phyloP scores from a whole-genome alignment of 441 rosid species.

The Cnidoscolus chayamansa region DNA sequence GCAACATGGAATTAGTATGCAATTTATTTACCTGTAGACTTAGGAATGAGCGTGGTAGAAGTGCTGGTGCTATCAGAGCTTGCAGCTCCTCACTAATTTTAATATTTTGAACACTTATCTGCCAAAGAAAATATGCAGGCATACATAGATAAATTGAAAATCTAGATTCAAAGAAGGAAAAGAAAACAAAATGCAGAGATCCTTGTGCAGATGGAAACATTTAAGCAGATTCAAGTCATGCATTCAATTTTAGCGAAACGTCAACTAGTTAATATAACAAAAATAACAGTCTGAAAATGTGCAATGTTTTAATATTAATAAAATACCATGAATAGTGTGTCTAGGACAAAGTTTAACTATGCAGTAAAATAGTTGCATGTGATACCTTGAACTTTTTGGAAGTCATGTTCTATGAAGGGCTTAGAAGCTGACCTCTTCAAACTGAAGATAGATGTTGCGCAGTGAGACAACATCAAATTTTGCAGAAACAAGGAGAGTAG shows the following conservation, averaged over 20 bases:
- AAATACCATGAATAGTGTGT: background rate
- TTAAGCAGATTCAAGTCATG: background rate
- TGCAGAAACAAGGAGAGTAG: constrained; percentile 87
- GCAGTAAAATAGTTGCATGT: constrained; percentile 7
- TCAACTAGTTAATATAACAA: background rate
- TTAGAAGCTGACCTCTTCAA: constrained; percentile 72
- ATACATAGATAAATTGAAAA: constrained; percentile 12
- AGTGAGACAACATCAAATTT: constrained; percentile 66
- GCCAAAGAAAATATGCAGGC: constrained; percentile 26
- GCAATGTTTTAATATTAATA: background rate
- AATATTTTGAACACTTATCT: constrained; percentile 73
- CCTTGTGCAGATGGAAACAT: background rate
- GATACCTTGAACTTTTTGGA: constrained; percentile 14
- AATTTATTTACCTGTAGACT: constrained; percentile 61
- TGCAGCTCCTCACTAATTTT: constrained; percentile 76
- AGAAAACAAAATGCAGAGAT: background rate
- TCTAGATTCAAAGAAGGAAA: background rate
- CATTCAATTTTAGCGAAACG: background rate
- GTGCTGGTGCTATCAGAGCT: constrained; percentile 81
- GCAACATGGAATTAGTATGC: background rate
- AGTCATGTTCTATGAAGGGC: constrained; percentile 22
- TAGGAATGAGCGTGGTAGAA: constrained; percentile 74
- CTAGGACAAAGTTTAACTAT: background rate
- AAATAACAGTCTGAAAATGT: background rate
- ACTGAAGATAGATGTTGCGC: constrained; percentile 80